Base-by-base conservation (phyloP, 164 flowering plant genomes). In the Vitis amurensis region DNA sequence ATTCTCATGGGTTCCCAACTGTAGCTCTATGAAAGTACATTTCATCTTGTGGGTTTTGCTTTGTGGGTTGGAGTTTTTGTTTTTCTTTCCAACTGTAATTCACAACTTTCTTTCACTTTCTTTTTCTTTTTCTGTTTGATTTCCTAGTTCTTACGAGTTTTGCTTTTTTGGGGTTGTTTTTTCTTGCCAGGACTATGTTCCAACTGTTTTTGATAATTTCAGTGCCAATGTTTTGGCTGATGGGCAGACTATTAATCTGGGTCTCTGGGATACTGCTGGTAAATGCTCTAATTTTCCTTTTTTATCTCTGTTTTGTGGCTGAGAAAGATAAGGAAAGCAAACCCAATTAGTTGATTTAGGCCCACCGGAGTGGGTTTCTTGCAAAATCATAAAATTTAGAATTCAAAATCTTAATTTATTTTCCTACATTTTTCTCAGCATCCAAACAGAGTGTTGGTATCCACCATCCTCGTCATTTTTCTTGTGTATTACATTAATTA, bases 241-340 rank as follows among this genome's bases (percentile, higher is more conserved):
- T 80, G 90, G 88, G 15, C 79, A 77, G 66, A 78, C 81, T 73
- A 80, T 87, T 58, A 87, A 79, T 79, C 77, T 88, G 69, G 93
- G 90, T 23, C 81, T 88, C 61, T 88, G 90, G 93, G 90, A 88
- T 69, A 88, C 93, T 71, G 93, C 93, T 63, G 90, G 93, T 88
- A 74, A 14, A 50, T 15, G 49, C 37, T 60, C 19, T 55, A 9
- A 31, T 70, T 57, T 55, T 74, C 68, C 62, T 73, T 53, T 19
- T 56, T 27, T 68, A 52, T 56, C 58, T 69, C 57, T 71, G 44
- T 59, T 37, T 37, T 30, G 56, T 53, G 14, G 15, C 56, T 53
- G 56, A 53, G 56, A 53, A 53, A 53, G 56, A 1, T 11, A n/a
- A 53, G 56, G 16, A 53, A 53, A 53, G 56, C n/a, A 53, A 53